phyloP scores from a whole-genome alignment of 2,329 filamentous ascomycete species.

The Aspergillaceae sp. region DNA sequence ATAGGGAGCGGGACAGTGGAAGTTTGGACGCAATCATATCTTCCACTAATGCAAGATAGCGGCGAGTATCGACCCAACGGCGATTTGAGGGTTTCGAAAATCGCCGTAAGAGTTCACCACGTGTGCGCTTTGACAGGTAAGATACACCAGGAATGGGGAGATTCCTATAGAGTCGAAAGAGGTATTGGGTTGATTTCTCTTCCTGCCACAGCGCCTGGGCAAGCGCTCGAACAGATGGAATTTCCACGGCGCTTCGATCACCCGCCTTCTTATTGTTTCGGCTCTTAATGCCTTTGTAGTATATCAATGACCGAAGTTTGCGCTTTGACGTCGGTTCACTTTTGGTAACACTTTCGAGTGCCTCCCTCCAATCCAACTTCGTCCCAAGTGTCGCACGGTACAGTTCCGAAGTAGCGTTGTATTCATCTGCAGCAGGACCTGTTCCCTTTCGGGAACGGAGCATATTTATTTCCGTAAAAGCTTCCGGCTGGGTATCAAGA shows the following conservation, averaged over 20 bases:
- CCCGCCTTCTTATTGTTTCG: neutral
- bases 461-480: neutral
- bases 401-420: constrained; percentile 15
- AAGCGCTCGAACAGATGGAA: constrained; percentile 29
- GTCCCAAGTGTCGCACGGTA: constrained; percentile 15
- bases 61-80: constrained; percentile 51
- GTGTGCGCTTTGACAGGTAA: constrained; percentile 42
- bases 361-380: constrained; percentile 17
- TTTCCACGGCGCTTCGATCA: constrained; percentile 21
- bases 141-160: constrained; percentile 47
- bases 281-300: too few species aligned
- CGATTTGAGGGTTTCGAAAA: constrained; percentile 49
- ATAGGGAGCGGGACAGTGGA: constrained; percentile 59
- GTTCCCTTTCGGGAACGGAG: constrained; percentile 1
- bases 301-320: too few species aligned
- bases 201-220: constrained; percentile 37
- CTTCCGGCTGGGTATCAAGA: neutral
- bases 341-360: constrained; percentile 31
- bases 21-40: constrained; percentile 72
- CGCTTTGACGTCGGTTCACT: constrained; percentile 7
- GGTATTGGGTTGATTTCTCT: constrained; percentile 37
- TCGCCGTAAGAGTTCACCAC: constrained; percentile 58
- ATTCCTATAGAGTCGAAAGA: constrained; percentile 46
- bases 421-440: constrained; percentile 12
- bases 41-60: constrained; percentile 74